Evolutionary conservation across 768 basidiomycete species (phyloP).

Genomic region (Suillus subluteus): DNA sequence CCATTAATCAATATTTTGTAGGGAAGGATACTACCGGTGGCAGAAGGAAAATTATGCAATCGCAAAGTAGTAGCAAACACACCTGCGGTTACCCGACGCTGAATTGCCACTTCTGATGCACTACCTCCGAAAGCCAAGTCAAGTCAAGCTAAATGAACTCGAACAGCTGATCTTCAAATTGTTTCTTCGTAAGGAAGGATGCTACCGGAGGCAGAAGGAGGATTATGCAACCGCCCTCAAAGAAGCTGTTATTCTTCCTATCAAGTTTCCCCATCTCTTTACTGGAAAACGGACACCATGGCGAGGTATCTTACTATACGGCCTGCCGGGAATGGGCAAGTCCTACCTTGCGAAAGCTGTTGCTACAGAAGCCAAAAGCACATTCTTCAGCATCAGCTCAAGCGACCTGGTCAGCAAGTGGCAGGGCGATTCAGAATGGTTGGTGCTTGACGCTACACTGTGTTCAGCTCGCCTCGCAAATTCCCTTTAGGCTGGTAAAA

Average conservation of each 20-base stretch:
- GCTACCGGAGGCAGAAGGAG: no score
- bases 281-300: constrained; percentile 98
- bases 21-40: no score
- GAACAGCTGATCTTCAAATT: no score
- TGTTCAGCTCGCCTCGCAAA: constrained; percentile 5
- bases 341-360: constrained; percentile 97
- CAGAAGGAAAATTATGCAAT: no score
- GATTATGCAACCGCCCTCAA: no score
- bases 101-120: no score
- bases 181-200: no score
- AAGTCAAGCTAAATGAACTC: no score
- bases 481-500: constrained; percentile 76
- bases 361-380: constrained; percentile 98
- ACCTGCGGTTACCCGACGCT: no score
- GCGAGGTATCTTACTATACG: constrained; percentile 94
- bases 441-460: constrained; percentile 28
- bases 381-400: constrained; percentile 96
- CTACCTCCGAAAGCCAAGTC: no score
- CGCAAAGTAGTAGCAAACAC: no score
- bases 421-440: constrained; percentile 99
- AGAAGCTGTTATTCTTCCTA: constrained; percentile 98
- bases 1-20: no score
- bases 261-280: constrained; percentile 98
- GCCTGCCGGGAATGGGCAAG: constrained; percentile 98
- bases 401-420: constrained; percentile 98